Evolutionary conservation across 139 green algal genomes (phyloP), one percentile per base, ranked within the genome.

Genomic region (Closterium sp.): DNA sequence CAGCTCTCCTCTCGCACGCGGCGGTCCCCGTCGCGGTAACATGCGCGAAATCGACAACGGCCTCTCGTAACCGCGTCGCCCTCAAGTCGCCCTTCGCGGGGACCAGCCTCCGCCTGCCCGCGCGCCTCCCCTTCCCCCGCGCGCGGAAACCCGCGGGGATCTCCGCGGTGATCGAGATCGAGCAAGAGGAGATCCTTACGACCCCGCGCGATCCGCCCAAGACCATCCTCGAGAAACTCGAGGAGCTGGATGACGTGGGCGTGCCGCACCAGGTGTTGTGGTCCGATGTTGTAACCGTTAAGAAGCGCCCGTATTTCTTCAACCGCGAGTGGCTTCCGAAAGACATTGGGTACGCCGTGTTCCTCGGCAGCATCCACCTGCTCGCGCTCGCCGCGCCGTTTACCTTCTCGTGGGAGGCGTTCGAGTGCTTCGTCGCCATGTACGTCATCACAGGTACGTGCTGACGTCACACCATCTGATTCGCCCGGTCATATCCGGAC

Each of bases 371-470:
- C 88, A 92, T 95, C 66, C 94, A 95, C 90, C 7, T 69, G 25
- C 81, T 85, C n/a, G 87, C 34, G 32, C 64, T 94, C 32, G 31
- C 87, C 66, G 94, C 94, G 81, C 94, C 94, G 21, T 94, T 93
- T 87, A 91, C 69, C n/a, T 96, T 96, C 85, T 94, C 91, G 31
- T 95, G 93, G 94, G 35, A 91, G 25, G 98, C 98, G 94, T 89
- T 98, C 16, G 95, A 81, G 28, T 94, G 97, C 69, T 98, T 98
- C 91, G 88, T 96, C 30, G 95, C n/a, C 34, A 95, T 93, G 32
- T 99, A 99, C 96, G 97, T 99, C 69, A 93, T 99, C 36, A 98
- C 97, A 28, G 91, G 89, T 92, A 83, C 88, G 88, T 91, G 33
- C 33, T 34, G 12, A 87, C 33, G 33, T 87, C 33, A 19, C 25